Base-by-base conservation (phyloP, 2,329 filamentous ascomycete species). In the Paecilomyces fulvus region DNA sequence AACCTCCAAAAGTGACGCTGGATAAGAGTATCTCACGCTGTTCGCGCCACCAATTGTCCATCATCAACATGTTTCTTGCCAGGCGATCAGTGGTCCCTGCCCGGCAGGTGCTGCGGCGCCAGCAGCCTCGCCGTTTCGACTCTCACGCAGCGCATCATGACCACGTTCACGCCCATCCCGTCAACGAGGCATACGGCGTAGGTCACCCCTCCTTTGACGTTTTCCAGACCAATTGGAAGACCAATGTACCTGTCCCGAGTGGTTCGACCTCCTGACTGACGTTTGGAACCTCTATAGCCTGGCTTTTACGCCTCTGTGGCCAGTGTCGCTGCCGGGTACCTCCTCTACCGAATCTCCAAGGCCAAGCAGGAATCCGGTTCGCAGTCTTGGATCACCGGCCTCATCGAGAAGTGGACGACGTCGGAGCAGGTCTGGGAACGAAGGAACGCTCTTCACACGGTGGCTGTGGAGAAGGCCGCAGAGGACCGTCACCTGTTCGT, bases 401-500 rank as follows among this genome's bases (percentile, higher is more conserved):
- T 83, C 65, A 83, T 87, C 65, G 72, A 79, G 61, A 78, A 78
- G 62, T 86, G 81, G 69, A 77, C 77, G 33, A 71, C 79, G 21
- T 78, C 77, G 57, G 75, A 82, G 63, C 77, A 81, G 58, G 67
- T 74, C 48, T 83, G 78, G 71, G 79, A 79, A 55, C 73, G 77
- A 62, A 76, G 79, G 63, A 87, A 86, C 66, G 78, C 80, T 55
- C 66, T 86, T 53, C 84, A 86, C 70, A 82, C 81, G 10, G 74
- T 76, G 57, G 79, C 81, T 61, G 73, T 86, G 60, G 83, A 87
- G 74, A 80, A 83, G 72, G 85, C 84, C 23, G 84, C 81, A 33
- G 73, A 76, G 53, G 85, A 88, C 68, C 75, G 82, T 59, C 81
- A 84, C 62, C 68, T 88, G 62, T 86, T 86, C 67, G 74, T 78